phyloP scores from a whole-genome alignment of 441 rosid species.

The Jatropha multifida region DNA sequence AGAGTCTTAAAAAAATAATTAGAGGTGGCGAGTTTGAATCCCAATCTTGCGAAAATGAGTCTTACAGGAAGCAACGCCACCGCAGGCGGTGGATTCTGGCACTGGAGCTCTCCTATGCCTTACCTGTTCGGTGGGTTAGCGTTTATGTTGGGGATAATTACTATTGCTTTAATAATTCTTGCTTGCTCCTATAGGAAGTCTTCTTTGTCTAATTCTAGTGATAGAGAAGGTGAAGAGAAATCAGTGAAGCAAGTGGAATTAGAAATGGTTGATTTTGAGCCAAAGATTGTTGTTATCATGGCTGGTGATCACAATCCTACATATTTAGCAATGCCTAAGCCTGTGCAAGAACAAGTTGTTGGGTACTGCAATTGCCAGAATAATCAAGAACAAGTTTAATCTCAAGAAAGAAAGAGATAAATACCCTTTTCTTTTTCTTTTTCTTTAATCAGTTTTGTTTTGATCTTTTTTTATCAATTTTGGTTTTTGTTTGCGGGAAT shows the following conservation, averaged over 20 bases:
- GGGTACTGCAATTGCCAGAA: constrained; percentile 9
- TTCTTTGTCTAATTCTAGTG: constrained; percentile 4
- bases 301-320: constrained; percentile 70
- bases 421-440: background rate
- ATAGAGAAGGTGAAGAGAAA: constrained; percentile 29
- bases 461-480: background rate
- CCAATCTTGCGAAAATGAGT: background rate
- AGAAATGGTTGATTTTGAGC: constrained; percentile 54
- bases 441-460: too few species aligned
- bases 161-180: constrained; percentile 46
- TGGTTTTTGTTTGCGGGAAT: background rate
- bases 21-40: too few species aligned
- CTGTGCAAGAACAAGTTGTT: background rate
- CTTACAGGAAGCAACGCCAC: constrained; percentile 30
- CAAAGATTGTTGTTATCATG: constrained; percentile 73
- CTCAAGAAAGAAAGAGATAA: background rate
- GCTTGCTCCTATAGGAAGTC: constrained; percentile 48
- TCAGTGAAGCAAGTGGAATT: constrained; percentile 33
- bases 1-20: too few species aligned
- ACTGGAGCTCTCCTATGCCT: constrained; percentile 51
- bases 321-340: constrained; percentile 44
- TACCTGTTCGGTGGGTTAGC: constrained; percentile 57
- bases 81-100: constrained; percentile 25
- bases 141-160: constrained; percentile 49
- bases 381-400: constrained; percentile 3